A percentile compares a stretch with the other conserved stretches of the same genome.
Conservation (phyloP, 2,329 filamentous ascomycete species). For the Biscogniauxia marginata region DNA sequence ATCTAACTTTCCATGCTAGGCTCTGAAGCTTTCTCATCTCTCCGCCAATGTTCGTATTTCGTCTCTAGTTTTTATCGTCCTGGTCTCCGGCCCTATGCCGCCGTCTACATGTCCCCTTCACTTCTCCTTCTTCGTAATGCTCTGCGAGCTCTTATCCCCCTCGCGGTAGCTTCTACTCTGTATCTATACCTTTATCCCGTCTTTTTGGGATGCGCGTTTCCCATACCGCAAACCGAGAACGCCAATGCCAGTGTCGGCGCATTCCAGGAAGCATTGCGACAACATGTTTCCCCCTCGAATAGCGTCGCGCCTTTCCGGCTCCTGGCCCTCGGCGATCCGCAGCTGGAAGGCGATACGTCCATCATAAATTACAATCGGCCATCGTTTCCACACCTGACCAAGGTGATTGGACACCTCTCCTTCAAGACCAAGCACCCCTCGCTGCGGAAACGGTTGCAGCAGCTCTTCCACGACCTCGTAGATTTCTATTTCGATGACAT, state of each 20-base stretch:
- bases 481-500: slow-evolving; percentile 68
- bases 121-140: slow-evolving; percentile 54
- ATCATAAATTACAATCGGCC: slow-evolving; percentile 61
- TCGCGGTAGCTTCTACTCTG: slow-evolving; percentile 67
- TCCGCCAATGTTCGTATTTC: slow-evolving; percentile 10
- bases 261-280: slow-evolving; percentile 39
- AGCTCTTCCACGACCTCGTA: slow-evolving; percentile 56
- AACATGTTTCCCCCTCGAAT: slow-evolving; percentile 30
- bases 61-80: slow-evolving; percentile 16
- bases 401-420: slow-evolving; percentile 46
- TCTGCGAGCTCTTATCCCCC: slow-evolving; percentile 57
- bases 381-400: slow-evolving; percentile 53
- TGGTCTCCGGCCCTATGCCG: slow-evolving; percentile 34
- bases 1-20: too few species aligned
- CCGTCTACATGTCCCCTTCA: slow-evolving; percentile 52
- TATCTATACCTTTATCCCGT: slow-evolving; percentile 89
- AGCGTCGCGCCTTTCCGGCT: slow-evolving; percentile 74
- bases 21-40: neutral
- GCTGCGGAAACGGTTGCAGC: slow-evolving; percentile 51
- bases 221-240: slow-evolving; percentile 42
- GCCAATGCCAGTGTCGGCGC: slow-evolving; percentile 23
- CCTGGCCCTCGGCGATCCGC: slow-evolving; percentile 85
- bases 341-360: slow-evolving; percentile 88
- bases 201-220: slow-evolving; percentile 79
- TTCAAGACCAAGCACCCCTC: slow-evolving; percentile 46